phyloP scores from a whole-genome alignment of 164 flowering plant species.

The Buxus sempervirens region DNA sequence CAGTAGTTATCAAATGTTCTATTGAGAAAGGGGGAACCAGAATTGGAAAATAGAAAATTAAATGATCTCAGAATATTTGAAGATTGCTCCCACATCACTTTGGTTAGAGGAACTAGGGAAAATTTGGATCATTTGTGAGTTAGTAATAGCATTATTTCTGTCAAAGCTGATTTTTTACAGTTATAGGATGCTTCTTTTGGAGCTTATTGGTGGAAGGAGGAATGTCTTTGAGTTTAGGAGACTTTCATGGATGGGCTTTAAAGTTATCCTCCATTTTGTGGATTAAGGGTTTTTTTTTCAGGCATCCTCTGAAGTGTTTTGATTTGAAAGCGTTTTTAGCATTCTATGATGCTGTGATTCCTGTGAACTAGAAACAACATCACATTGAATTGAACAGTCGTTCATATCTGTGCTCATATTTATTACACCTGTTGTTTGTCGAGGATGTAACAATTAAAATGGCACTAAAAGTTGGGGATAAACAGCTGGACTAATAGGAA shows the following conservation, averaged over 20 bases:
- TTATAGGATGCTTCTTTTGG: too few species aligned
- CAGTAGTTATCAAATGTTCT: too few species aligned
- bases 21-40: too few species aligned
- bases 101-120: background rate
- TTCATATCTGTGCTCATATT: background rate
- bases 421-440: background rate
- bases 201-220: too few species aligned
- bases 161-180: background rate
- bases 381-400: background rate
- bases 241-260: background rate
- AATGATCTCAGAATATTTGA: background rate
- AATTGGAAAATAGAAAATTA: too few species aligned
- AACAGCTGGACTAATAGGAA: background rate
- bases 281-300: too few species aligned
- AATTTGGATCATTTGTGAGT: background rate
- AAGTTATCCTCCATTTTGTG: background rate
- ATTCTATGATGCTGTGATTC: too few species aligned
- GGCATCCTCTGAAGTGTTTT: too few species aligned
- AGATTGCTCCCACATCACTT: background rate
- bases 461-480: background rate
- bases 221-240: too few species aligned
- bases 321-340: too few species aligned
- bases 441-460: background rate
- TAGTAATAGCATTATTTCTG: background rate
- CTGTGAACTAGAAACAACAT: too few species aligned